phyloP scores from a whole-genome alignment of 1,284 basidiomycete genomes.

The Cryptococcus wingfieldii region DNA sequence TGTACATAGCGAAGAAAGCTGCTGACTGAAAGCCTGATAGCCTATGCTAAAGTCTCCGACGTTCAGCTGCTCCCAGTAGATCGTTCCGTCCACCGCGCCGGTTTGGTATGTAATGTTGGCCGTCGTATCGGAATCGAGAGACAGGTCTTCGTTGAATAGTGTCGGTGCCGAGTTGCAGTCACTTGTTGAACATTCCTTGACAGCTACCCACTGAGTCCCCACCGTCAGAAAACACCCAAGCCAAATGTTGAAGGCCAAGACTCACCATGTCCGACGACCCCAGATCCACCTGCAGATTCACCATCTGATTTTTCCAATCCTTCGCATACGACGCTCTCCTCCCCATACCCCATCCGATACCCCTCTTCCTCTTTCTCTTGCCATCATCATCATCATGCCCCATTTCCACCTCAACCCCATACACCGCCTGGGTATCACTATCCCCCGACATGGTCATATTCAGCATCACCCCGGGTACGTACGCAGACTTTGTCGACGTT shows the following conservation, averaged over 20 bases:
- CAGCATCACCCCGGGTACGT: conserved; percentile 37
- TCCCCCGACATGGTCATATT: conserved; percentile 32
- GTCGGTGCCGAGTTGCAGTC: conserved; percentile 30
- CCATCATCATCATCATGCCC: conserved; percentile 24
- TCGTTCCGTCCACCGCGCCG: conserved; percentile 38
- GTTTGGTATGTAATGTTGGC: conserved; percentile 33
- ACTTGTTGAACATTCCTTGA: conserved; percentile 30
- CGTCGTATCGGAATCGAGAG: conserved; percentile 31
- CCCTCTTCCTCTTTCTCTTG: conserved; percentile 3
- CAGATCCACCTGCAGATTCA: conserved; percentile 45
- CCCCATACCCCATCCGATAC: conserved; percentile 8
- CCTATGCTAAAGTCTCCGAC: conserved; percentile 42
- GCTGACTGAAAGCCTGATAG: conserved; percentile 45
- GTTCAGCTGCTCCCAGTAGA: conserved; percentile 46
- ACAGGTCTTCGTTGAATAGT: conserved; percentile 32
- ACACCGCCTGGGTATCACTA: conserved; percentile 35
- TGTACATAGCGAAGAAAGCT: neutral
- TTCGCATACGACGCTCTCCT: conserved; percentile 17
- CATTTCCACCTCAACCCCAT: conserved; percentile 33
- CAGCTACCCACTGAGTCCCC: conserved; percentile 41
- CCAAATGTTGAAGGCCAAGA: neutral
- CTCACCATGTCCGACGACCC: conserved; percentile 47
- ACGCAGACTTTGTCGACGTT: conserved; percentile 21
- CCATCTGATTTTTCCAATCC: conserved; percentile 25
- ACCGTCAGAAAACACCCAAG: neutral